Evolutionary conservation across 225 moss, liverwort and hornwort species (phyloP), one percentile per base, ranked within the genome.

Genomic region (Bryoerythrophyllum caledonicum): DNA sequence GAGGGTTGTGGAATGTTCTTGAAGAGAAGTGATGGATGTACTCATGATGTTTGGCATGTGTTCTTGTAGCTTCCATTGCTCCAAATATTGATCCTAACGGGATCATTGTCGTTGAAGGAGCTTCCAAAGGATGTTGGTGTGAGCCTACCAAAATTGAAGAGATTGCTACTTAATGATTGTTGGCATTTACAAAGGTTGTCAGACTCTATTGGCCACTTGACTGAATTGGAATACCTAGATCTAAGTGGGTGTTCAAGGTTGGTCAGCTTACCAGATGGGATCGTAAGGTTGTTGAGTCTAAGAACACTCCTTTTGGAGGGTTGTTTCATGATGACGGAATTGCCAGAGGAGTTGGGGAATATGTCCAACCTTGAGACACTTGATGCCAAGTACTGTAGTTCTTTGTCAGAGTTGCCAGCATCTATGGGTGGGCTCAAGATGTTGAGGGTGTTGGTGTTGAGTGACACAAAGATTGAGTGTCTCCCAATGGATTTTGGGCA

Each of bases 161-260:
- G 21, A 10, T 38, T 74, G 53, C 0, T 25, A 2, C 25, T 74
- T 26, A 0, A 0, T 0, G 0, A 0, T 0, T 63, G 74, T 63
- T 0, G 0, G 7, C 0, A 0, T 7, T 25, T 63, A 4, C 38
- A 17, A 63, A 19, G 25, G 28, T 27, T 60, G 7, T 44, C 59
- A 11, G 44, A 72, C 0, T 72, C 44, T n/a, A 7, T 72, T 7
- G 44, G 60, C 19, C 44, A 6, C 4, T 20, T 72, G 60, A 46
- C 20, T 8, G n/a, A 58, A 19, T 60, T 72, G 3, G 28, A 72
- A 11, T 6, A 72, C 26, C 3, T 59, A 1, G n/a, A 60, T 27
- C 7, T 59, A 4, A 0, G 0, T 0, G 0, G 0, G 0, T 72
- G 71, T 58, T 0, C 0, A 0, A 0, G 1, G 1, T 1, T 59